These are phyloP conservation scores for Kokia cookei DNA, from an alignment of 441 rosid species.

Conservation along the genomic window DNA sequence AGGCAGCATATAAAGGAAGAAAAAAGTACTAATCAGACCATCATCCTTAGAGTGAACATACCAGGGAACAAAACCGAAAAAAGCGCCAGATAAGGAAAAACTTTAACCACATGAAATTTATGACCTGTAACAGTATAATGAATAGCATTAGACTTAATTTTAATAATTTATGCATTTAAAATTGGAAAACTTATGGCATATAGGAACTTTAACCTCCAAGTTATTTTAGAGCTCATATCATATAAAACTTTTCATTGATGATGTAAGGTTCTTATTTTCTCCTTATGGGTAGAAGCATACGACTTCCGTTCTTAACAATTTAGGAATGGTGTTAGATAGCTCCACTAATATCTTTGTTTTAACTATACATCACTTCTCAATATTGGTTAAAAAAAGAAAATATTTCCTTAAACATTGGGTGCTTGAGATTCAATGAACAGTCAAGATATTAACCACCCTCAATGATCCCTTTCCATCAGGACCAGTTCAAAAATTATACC, in stretches of 20 bases:
- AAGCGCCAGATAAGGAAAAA: slow-evolving; percentile 94
- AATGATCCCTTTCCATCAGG: background rate
- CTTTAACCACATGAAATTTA: slow-evolving; percentile 98
- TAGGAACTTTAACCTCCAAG: background rate
- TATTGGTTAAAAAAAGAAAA: background rate
- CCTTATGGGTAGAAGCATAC: background rate
- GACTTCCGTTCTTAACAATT: background rate
- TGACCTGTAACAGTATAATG: slow-evolving; percentile 51
- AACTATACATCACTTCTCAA: background rate
- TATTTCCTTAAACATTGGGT: background rate
- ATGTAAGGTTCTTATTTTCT: background rate
- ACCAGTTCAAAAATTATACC: background rate
- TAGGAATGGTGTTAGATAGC: background rate
- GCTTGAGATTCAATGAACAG: background rate
- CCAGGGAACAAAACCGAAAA: slow-evolving; percentile 97
- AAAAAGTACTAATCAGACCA: background rate
- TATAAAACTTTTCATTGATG: background rate
- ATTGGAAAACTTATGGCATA: background rate
- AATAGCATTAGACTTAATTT: background rate
- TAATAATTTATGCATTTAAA: background rate
- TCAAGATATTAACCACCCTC: background rate
- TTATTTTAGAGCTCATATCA: background rate
- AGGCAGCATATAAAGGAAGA: slow-evolving; percentile 2
- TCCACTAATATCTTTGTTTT: background rate
- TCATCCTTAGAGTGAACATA: slow-evolving; percentile 20